Evolutionary conservation across 169 alveolate genomes (phyloP), one percentile per base, ranked within the genome.

Genomic region (Blepharisma undulans): DNA sequence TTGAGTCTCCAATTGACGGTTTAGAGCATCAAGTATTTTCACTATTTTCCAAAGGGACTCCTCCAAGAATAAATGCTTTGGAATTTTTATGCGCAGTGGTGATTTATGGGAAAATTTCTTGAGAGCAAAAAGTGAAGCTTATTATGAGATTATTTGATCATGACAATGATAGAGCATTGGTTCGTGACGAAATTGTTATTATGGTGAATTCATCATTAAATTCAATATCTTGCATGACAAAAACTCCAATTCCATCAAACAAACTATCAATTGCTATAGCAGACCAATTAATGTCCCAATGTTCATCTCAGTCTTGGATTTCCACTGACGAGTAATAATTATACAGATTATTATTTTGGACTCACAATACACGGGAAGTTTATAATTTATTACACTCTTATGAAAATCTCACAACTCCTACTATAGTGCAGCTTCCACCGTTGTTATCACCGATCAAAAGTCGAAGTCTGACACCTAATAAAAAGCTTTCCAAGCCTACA

Each of bases 101-200:
- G 18, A 74, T 74, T 27, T 74, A 74, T 22, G 30, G 48, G 30
- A 74, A 27, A 27, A 74, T 74, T 27, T 74, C 81, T 29, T 74
- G 81, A 74, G 81, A 74, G 16, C 48, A 74, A 74, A 74, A 74
- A 29, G 81, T 74, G 33, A 74, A 74, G 81, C 81, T 74, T 27
- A 27, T 74, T 29, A 27, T 74, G 30, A 25, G 81, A 25, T 14
- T 74, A 29, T 74, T 74, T 74, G 81, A 74, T 22, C 2, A 27
- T 74, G 81, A 74, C 33, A 74, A 74, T 29, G 33, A 29, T 6
- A 74, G 33, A 74, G 30, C 48, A 27, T 27, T 74, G 30, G 33
- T 29, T 27, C 81, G 81, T 74, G 81, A 74, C 33, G 81, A 74
- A 29, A 74, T 74, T 18, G 33, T 29, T 18, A 74, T 74, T 74